phyloP scores from a whole-genome alignment of 441 rosid species.

The Gossypium trilobum region DNA sequence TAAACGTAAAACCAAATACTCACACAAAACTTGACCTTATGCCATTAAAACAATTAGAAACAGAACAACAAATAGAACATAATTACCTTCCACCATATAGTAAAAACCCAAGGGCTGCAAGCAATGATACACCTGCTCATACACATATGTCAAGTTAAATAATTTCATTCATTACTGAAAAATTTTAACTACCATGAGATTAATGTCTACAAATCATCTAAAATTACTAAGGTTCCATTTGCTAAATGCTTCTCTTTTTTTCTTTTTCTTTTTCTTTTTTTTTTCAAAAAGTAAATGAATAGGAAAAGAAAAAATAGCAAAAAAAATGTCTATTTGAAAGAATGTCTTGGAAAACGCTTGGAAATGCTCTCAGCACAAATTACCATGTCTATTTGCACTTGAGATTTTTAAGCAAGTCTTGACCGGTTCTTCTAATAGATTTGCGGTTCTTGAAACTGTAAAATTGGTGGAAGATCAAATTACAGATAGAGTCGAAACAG shows the following conservation, averaged over 20 bases:
- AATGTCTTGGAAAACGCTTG: no score
- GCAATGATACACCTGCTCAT: conserved; percentile 61
- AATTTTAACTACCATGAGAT: background rate
- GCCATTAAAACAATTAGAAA: conserved; percentile 11
- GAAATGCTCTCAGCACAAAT: no score
- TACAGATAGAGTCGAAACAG: no score
- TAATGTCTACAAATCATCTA: background rate
- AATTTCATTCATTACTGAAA: conserved; percentile 8
- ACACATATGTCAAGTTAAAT: conserved; percentile 1
- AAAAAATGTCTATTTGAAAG: no score
- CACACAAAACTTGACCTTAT: background rate
- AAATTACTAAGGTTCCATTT: background rate
- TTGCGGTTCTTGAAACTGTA: no score
- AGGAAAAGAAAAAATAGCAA: background rate
- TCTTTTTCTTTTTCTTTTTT: background rate
- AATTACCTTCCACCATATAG: conserved; percentile 88
- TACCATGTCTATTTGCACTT: no score
- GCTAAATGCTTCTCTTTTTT: background rate
- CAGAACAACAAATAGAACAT: background rate
- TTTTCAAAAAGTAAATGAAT: background rate
- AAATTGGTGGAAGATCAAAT: no score
- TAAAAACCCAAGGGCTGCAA: conserved; percentile 78
- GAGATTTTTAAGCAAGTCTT: no score
- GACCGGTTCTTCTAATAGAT: no score
- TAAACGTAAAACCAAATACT: background rate